Evolutionary conservation across 2,329 filamentous ascomycete genomes (phyloP), one percentile per base, ranked within the genome.

Genomic region (Cladosporium halotolerans): DNA sequence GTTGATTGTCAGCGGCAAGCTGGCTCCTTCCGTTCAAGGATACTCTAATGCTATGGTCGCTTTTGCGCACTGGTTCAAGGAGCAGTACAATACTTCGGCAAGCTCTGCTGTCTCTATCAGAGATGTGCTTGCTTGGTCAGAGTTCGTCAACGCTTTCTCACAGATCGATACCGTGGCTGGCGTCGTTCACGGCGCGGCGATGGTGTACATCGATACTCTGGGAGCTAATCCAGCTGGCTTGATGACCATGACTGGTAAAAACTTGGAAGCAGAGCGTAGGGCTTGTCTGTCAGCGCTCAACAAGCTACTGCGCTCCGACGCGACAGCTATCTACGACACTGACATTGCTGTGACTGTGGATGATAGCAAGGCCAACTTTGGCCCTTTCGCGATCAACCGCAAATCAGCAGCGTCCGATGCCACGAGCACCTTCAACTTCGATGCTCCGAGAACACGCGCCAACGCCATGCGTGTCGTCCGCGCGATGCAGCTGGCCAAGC

Each of bases 181-280:
- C 11, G 70, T 86, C 11, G 72, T 96, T 2, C 91, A 99, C 63
- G 93, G 95, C 57, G 93, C 93, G 32, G 86, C 91, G 1, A 91
- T 96, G 70, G 91, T 99, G 1, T 99, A 95, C 64, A 86, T 99
- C 54, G 95, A 99, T 67, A 93, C 90, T 1, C 80, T 99, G 13
- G 93, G 93, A 33, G 93, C 93, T 7, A 97, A 97, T 64, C 93
- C 95, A 11, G 91, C 93, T 6, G 91, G 89, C 0, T 77, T 96
- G 58, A 78, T 96, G 48, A 84, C 89, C 0, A 82, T 86, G 7
- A 84, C 87, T 39, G 74, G 84, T 0, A 79, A 84, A 39, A 83
- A 82, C 19, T 81, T 97, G 57, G 75, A 83, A 4, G 73, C 80
- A 9, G 89, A 96, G 63, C 81, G 91, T 48, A 75, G 78, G 43